Percentiles rank a stretch among this genome's conserved stretches.
Evolutionary conservation across 768 basidiomycete genomes (phyloP).

Genomic region (Agaricus sinodeliciosus): DNA sequence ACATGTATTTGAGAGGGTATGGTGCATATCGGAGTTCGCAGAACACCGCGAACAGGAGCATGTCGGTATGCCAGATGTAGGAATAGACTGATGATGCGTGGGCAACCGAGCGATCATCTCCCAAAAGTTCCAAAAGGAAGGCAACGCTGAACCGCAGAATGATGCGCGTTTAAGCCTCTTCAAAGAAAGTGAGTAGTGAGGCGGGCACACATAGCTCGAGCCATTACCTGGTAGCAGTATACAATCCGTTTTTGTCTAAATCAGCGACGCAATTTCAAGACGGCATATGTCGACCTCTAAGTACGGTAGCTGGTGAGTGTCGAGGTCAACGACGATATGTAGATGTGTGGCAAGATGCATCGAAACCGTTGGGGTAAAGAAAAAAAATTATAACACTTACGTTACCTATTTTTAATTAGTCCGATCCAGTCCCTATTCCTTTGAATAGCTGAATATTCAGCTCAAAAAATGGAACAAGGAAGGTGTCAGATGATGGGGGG

Average conservation of each 20-base stretch:
- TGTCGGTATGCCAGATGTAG: background rate
- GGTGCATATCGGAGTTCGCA: background rate
- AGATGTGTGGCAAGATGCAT: too few relatives aligned
- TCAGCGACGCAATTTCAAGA: too few relatives aligned
- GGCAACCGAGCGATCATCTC: background rate
- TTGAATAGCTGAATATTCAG: too few relatives aligned
- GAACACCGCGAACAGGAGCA: background rate
- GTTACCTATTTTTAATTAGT: conserved; percentile 2
- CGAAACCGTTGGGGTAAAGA: background rate
- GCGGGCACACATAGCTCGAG: background rate
- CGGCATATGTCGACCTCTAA: too few relatives aligned
- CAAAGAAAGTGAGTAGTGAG: background rate
- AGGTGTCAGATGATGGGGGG: too few relatives aligned
- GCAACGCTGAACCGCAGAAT: too few relatives aligned
- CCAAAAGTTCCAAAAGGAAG: background rate
- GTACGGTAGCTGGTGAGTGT: too few relatives aligned
- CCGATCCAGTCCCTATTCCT: too few relatives aligned
- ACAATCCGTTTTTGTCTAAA: too few relatives aligned
- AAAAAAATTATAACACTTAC: conserved; percentile 3
- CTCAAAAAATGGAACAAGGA: too few relatives aligned
- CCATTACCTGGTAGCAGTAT: background rate
- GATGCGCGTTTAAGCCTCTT: background rate
- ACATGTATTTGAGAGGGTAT: background rate
- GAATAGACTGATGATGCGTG: background rate
- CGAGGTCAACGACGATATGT: too few relatives aligned